A percentile compares a stretch with the other conserved stretches of the same genome.
phyloP scores from a whole-genome alignment of 371 early-diverging fungal species.

The Synchytrium microbalum region DNA sequence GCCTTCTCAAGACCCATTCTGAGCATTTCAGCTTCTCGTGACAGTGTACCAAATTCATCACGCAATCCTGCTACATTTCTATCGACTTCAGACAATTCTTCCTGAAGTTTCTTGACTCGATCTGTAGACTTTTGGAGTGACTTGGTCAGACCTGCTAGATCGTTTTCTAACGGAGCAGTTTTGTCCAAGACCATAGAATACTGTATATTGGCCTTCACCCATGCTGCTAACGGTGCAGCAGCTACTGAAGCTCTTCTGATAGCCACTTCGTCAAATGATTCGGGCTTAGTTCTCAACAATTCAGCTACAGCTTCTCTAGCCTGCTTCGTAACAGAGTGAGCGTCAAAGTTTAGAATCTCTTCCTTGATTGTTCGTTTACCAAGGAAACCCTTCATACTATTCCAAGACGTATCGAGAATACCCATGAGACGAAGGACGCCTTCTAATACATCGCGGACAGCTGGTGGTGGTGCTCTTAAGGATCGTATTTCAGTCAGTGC shows the following conservation, averaged over 20 bases:
- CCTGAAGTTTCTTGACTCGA: slow-evolving; percentile 28
- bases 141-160: slow-evolving; percentile 28
- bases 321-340: slow-evolving; percentile 28
- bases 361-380: slow-evolving; percentile 50
- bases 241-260: slow-evolving; percentile 43
- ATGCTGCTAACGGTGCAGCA: slow-evolving; percentile 47
- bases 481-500: slow-evolving; percentile 50
- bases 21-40: slow-evolving; percentile 43
- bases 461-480: slow-evolving; percentile 51
- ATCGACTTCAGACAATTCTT: slow-evolving; percentile 36
- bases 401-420: slow-evolving; percentile 49
- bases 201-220: slow-evolving; percentile 50
- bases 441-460: slow-evolving; percentile 51
- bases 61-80: slow-evolving; percentile 31
- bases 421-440: slow-evolving; percentile 50
- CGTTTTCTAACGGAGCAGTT: slow-evolving; percentile 40
- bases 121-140: slow-evolving; percentile 34
- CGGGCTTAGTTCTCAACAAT: slow-evolving; percentile 35
- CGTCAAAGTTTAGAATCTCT: slow-evolving; percentile 51
- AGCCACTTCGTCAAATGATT: slow-evolving; percentile 45
- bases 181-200: slow-evolving; percentile 43
- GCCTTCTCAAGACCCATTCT: slow-evolving; percentile 32
- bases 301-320: slow-evolving; percentile 37
- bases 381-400: slow-evolving; percentile 50
- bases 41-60: slow-evolving; percentile 39